Evolutionary conservation across 306 rosid genomes (phyloP).

Genomic region (Lathyrus oleraceus): DNA sequence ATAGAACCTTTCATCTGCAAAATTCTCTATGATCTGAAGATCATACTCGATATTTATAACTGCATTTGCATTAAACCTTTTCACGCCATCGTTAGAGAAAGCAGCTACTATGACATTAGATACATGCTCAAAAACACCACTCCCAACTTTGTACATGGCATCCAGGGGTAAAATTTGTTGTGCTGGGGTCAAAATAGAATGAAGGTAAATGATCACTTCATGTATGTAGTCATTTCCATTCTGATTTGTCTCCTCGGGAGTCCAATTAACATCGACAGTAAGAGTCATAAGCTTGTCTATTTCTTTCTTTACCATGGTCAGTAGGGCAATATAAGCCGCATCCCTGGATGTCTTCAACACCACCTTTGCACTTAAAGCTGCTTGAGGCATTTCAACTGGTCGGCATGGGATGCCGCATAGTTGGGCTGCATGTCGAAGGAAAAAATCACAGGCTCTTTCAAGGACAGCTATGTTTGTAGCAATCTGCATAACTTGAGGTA

Average conservation of each 20-base stretch:
- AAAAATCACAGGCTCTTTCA: conserved; percentile 88
- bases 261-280: conserved; percentile 63
- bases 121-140: conserved; percentile 83
- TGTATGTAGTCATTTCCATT: conserved; percentile 66
- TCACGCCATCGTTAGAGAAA: conserved; percentile 67
- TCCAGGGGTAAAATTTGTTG: conserved; percentile 85
- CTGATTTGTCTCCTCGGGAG: conserved; percentile 67
- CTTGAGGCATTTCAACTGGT: conserved; percentile 70
- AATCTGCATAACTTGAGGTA: conserved; percentile 91
- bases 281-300: conserved; percentile 72
- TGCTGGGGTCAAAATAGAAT: conserved; percentile 72
- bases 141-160: conserved; percentile 72
- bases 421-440: conserved; percentile 72
- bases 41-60: conserved; percentile 64
- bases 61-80: conserved; percentile 79
- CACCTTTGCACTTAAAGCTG: conserved; percentile 69
- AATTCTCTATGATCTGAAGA: conserved; percentile 64
- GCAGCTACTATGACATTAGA: conserved; percentile 67
- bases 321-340: conserved; percentile 66
- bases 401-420: conserved; percentile 73
- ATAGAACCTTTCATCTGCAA: conserved; percentile 79
- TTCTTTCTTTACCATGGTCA: conserved; percentile 64
- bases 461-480: conserved; percentile 80
- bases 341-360: conserved; percentile 77
- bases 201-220: conserved; percentile 75